Evolutionary conservation across 345 rosid species (phyloP), one percentile per base, ranked within the genome.

Genomic region (Diplotaxis tenuifolia): DNA sequence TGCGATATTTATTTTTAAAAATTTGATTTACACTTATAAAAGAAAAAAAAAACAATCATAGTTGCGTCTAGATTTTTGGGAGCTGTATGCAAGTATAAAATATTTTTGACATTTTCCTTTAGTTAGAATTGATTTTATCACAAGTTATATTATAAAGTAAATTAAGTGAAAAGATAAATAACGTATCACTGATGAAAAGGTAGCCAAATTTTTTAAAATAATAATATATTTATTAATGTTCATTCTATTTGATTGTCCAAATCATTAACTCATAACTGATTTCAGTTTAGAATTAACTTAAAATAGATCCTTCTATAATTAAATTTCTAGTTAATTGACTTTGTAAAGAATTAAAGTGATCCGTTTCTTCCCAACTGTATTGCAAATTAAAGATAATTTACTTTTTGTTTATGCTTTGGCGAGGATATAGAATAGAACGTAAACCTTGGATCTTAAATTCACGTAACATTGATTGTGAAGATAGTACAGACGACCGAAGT

Each of bases 341-440:
- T 45, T 45, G 8, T n/a, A 19, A n/a, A 45, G 15, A 45, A 45
- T n/a, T 15, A 45, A 45, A 45, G 15, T 45, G 16, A 6, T 45
- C 16, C 18, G 70, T 49, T 61, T 47, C 49, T 70, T 70, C 67
- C 49, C 59, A 70, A 28, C 67, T 7, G 23, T 47, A 31, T 45
- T 28, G 66, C 29, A 28, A 19, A 19, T 21, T 29, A 20, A 21
- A 14, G 3, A 12, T 19, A 57, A 0, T 42, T 45, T 69, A 5
- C 12, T 20, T 53, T 20, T 53, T 53, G 27, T 20, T 19, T 20
- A 53, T 20, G 57, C 59, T 54, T 27, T 28, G 4, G 20, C 27
- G 25, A 56, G 34, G 25, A 56, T 56, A 56, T 56, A 57, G 12
- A 56, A 27, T 57, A 53, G 6, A 27, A 58, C 42, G n/a, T 31